Conservation (phyloP, 2,329 filamentous ascomycete genomes). For the Aspergillus spinulosporus region DNA sequence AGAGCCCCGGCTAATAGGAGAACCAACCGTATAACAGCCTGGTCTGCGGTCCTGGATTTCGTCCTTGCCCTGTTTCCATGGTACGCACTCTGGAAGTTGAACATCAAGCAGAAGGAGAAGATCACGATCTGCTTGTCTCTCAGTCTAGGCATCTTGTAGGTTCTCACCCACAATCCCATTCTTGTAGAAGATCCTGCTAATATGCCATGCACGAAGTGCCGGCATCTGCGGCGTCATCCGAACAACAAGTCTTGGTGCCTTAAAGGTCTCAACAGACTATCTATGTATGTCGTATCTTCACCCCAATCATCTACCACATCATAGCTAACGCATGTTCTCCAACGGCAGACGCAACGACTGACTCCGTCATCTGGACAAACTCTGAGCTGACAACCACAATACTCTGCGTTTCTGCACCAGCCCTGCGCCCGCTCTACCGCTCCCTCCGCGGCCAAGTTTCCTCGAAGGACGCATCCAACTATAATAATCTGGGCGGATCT, state of each 20-base stretch:
- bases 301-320: not conserved
- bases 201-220: not conserved
- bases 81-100: not conserved
- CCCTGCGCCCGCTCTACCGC: not conserved
- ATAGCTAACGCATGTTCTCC: not conserved
- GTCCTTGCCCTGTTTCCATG: not conserved
- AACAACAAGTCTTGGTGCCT: not conserved
- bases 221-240: constrained; percentile 1
- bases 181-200: not conserved
- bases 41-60: not conserved
- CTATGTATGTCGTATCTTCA: not conserved
- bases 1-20: not conserved
- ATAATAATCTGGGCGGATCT: not conserved
- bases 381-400: not conserved
- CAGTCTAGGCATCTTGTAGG: not conserved
- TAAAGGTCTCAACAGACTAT: not conserved
- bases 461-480: not conserved
- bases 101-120: not conserved
- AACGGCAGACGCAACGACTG: not conserved
- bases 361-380: constrained; percentile 1
- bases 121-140: not conserved
- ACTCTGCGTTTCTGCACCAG: not conserved
- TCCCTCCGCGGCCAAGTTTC: not conserved
- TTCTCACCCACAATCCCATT: not conserved
- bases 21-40: not conserved